Conservation (phyloP, 768 basidiomycete species). For the Cyclocybe aegerita region DNA sequence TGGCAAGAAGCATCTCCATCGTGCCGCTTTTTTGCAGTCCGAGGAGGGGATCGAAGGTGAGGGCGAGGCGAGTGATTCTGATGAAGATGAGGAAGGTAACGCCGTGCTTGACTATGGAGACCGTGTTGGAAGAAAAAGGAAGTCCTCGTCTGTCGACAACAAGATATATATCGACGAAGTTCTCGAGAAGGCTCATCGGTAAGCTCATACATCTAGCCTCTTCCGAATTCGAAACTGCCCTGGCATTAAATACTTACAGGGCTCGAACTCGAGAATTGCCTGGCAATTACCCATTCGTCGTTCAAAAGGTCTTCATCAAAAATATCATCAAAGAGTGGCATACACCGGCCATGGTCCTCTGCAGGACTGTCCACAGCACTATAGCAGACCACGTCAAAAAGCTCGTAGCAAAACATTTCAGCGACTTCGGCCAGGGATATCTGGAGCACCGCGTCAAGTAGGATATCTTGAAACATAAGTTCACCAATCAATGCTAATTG, state of each 20-base stretch:
- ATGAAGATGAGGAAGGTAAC: not conserved
- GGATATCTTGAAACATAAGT: not conserved
- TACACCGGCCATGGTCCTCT: constrained; percentile 45
- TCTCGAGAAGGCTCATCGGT: constrained; percentile 44
- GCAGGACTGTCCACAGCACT: constrained; percentile 34
- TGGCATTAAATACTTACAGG: too few relatives aligned
- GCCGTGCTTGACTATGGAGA: too few relatives aligned
- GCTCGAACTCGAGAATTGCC: constrained; percentile 72
- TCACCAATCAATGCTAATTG: too few relatives aligned
- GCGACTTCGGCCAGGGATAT: constrained; percentile 48
- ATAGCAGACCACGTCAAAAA: constrained; percentile 38
- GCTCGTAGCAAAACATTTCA: constrained; percentile 51
- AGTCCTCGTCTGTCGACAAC: not conserved
- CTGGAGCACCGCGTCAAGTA: constrained; percentile 49
- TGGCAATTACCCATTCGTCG: constrained; percentile 62
- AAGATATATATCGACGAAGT: constrained; percentile 56
- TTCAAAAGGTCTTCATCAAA: constrained; percentile 50
- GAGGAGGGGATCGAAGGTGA: constrained; percentile 17
- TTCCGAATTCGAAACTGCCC: too few relatives aligned
- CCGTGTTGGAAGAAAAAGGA: not conserved
- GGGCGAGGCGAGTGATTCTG: constrained; percentile 18
- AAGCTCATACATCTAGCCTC: constrained; percentile 13
- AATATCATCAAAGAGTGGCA: constrained; percentile 48
- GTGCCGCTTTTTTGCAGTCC: constrained; percentile 18
- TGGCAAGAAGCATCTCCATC: constrained; percentile 8